Evolutionary conservation across 192 early-diverging fungal species (phyloP).

Genomic region (Fimicolochytrium jonesii): DNA sequence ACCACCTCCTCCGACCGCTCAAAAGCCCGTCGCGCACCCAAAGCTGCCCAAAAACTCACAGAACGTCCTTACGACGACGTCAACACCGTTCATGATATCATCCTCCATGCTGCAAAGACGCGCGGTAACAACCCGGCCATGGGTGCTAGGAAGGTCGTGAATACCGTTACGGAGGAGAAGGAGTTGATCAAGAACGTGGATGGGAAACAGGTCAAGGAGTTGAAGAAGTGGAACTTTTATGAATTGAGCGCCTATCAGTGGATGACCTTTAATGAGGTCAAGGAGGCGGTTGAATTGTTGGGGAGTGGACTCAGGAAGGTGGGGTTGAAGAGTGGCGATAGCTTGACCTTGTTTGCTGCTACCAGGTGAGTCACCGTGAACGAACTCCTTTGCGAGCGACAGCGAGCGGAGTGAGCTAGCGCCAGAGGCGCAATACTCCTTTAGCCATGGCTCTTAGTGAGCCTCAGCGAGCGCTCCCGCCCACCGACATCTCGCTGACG

Average conservation of each 20-base stretch:
- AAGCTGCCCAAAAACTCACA: neutral
- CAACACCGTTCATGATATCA: slow-evolving; percentile 68
- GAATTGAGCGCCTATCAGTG: slow-evolving; percentile 74
- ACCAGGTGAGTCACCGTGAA: no score
- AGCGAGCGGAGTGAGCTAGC: no score
- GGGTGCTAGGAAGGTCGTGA: slow-evolving; percentile 65
- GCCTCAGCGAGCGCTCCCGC: no score
- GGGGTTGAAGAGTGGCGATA: slow-evolving; percentile 44
- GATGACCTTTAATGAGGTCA: slow-evolving; percentile 71
- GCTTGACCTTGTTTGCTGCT: slow-evolving; percentile 41
- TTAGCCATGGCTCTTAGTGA: no score
- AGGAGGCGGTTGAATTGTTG: slow-evolving; percentile 46
- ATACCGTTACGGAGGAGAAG: slow-evolving; percentile 72
- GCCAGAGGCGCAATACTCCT: no score
- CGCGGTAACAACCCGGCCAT: slow-evolving; percentile 60
- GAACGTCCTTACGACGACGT: slow-evolving; percentile 33
- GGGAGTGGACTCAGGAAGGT: slow-evolving; percentile 72
- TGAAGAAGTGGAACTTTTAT: slow-evolving; percentile 81
- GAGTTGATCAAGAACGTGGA: slow-evolving; percentile 53
- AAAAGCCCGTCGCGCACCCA: slow-evolving; percentile 15
- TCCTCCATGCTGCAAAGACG: slow-evolving; percentile 51
- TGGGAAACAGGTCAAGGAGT: slow-evolving; percentile 57
- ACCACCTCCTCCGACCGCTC: slow-evolving; percentile 18
- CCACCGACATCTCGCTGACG: no score
- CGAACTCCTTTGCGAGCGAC: no score